A percentile compares a stretch with the other conserved stretches of the same genome.
Evolutionary conservation across 306 rosid genomes (phyloP).

Genomic region (Rosa lucieae): DNA sequence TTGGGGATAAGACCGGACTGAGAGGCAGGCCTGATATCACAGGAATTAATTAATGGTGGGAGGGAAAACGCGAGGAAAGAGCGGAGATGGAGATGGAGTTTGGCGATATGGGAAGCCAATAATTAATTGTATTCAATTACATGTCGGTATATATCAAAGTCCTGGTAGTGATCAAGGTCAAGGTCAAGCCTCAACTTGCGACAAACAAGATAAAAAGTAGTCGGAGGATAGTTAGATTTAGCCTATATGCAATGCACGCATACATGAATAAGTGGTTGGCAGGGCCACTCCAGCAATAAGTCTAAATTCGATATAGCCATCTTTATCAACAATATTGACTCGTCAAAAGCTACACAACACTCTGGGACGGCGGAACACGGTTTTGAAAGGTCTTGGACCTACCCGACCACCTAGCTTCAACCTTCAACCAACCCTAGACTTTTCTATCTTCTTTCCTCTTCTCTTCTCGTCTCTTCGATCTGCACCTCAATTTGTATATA

Average conservation of each 20-base stretch:
- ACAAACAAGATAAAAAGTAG: background rate
- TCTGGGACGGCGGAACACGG: constrained; percentile 13
- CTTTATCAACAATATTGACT: constrained; percentile 22
- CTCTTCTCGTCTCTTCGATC: background rate
- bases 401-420: background rate
- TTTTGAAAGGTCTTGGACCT: constrained; percentile 13
- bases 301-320: background rate
- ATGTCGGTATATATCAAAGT: background rate
- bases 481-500: background rate
- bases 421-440: background rate
- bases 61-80: background rate
- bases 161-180: constrained; percentile 9
- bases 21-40: background rate
- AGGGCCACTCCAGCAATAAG: background rate
- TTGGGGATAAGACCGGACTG: background rate
- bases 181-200: constrained; percentile 16
- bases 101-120: background rate
- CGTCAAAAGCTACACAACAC: background rate
- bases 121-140: background rate
- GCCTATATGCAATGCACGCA: background rate
- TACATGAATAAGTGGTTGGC: background rate
- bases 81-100: background rate
- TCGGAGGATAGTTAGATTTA: background rate
- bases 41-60: background rate
- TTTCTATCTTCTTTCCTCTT: background rate